Conservation (phyloP, 306 rosid genomes). For the Lathyrus tuberosus region DNA sequence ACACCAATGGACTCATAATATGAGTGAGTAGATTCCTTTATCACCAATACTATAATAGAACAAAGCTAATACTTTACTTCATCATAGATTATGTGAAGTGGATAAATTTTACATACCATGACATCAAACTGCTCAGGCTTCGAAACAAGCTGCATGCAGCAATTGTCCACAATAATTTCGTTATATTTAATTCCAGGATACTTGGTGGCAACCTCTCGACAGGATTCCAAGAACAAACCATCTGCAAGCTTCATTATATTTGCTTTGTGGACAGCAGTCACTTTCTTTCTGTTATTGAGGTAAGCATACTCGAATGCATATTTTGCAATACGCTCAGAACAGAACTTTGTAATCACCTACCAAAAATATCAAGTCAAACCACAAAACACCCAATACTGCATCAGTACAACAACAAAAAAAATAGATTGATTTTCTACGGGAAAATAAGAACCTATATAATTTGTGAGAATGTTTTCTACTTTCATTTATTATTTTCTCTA, state of each 20-base stretch:
- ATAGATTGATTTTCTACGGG: neutral
- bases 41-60: conserved; percentile 5
- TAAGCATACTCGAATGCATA: conserved; percentile 93
- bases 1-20: neutral
- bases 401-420: neutral
- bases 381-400: neutral
- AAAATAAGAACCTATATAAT: neutral
- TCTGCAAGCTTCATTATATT: conserved; percentile 94
- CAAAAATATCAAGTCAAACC: conserved; percentile 44
- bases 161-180: conserved; percentile 86
- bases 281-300: conserved; percentile 86
- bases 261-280: conserved; percentile 97
- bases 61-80: neutral
- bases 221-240: conserved; percentile 84
- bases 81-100: conserved; percentile 4
- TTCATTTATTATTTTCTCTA: neutral
- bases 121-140: conserved; percentile 96
- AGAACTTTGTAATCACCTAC: conserved; percentile 91
- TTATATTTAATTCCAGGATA: conserved; percentile 71
- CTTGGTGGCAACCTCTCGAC: conserved; percentile 71
- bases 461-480: neutral
- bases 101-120: conserved; percentile 62
- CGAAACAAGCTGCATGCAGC: conserved; percentile 94
- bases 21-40: neutral
- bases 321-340: conserved; percentile 82